phyloP scores from a whole-genome alignment of 2,329 filamentous ascomycete species.

The Aspergillus tanneri region DNA sequence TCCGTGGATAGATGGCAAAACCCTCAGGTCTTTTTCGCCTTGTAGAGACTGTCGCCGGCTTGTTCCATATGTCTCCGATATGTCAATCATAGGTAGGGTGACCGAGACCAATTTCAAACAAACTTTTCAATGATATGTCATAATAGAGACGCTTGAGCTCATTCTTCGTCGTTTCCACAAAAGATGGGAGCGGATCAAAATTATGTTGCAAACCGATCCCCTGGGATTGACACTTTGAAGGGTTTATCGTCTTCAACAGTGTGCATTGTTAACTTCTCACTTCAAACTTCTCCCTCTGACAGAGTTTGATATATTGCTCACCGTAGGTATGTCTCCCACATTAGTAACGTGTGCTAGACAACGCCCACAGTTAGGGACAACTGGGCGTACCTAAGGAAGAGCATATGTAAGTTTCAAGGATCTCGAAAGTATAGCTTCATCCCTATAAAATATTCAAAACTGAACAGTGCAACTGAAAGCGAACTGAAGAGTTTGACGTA shows the following conservation, averaged over 20 bases:
- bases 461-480: background rate
- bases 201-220: constrained; percentile 98
- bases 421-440: constrained; percentile 13
- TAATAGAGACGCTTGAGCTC: constrained; percentile 96
- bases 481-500: background rate
- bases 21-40: constrained; percentile 98
- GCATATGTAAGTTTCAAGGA: constrained; percentile 4
- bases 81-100: background rate
- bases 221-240: constrained; percentile 82
- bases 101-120: constrained; percentile 32
- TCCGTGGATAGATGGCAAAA: constrained; percentile 97
- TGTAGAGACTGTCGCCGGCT: constrained; percentile 93
- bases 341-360: constrained; percentile 19
- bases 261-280: background rate
- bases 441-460: background rate
- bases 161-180: constrained; percentile 84
- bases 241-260: constrained; percentile 73
- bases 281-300: too few relatives aligned
- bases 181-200: constrained; percentile 88
- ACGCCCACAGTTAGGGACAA: constrained; percentile 1
- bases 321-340: constrained; percentile 14
- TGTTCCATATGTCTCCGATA: constrained; percentile 86
- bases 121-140: constrained; percentile 91
- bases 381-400: constrained; percentile 2
- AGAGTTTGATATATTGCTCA: too few relatives aligned